Evolutionary conservation across 352 stramenopile species (phyloP).

Genomic region (Phytophthora kernoviae): DNA sequence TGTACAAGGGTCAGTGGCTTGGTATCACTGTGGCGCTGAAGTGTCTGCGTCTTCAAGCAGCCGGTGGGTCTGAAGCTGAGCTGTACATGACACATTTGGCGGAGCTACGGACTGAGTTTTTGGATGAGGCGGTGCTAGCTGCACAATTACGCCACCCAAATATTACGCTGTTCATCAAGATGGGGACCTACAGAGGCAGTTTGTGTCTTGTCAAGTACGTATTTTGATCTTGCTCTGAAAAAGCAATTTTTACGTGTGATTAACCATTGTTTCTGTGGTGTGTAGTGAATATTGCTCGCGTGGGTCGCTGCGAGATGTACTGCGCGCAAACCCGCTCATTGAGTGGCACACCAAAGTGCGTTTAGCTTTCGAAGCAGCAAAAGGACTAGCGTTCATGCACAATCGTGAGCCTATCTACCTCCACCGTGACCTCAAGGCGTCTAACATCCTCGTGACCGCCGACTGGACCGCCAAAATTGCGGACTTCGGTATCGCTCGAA

Average conservation of each 20-base stretch:
- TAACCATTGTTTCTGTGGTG: constrained; percentile 9
- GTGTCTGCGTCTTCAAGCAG: constrained; percentile 55
- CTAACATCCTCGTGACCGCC: constrained; percentile 76
- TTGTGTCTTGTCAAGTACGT: constrained; percentile 81
- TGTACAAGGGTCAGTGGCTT: constrained; percentile 74
- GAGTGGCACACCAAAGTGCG: constrained; percentile 75
- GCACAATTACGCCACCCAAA: constrained; percentile 72
- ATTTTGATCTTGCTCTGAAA: constrained; percentile 3
- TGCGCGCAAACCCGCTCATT: constrained; percentile 63
- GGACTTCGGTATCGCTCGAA: constrained; percentile 77
- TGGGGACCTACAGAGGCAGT: constrained; percentile 63
- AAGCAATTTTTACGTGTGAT: not conserved
- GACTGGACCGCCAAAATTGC: constrained; percentile 79
- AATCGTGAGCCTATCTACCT: constrained; percentile 77
- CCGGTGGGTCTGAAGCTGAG: constrained; percentile 42
- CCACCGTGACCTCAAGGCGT: constrained; percentile 75
- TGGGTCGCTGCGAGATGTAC: constrained; percentile 63
- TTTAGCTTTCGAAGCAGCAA: constrained; percentile 68
- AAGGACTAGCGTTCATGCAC: constrained; percentile 82
- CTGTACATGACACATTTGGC: constrained; percentile 75
- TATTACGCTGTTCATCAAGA: constrained; percentile 79
- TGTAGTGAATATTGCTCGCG: constrained; percentile 70
- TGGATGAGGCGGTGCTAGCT: constrained; percentile 67
- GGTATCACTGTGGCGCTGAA: constrained; percentile 82
- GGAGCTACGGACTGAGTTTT: constrained; percentile 65